Percentiles rank a stretch among this genome's conserved stretches.
phyloP scores from a whole-genome alignment of 371 early-diverging fungal genomes.

The Mucor ambiguus region DNA sequence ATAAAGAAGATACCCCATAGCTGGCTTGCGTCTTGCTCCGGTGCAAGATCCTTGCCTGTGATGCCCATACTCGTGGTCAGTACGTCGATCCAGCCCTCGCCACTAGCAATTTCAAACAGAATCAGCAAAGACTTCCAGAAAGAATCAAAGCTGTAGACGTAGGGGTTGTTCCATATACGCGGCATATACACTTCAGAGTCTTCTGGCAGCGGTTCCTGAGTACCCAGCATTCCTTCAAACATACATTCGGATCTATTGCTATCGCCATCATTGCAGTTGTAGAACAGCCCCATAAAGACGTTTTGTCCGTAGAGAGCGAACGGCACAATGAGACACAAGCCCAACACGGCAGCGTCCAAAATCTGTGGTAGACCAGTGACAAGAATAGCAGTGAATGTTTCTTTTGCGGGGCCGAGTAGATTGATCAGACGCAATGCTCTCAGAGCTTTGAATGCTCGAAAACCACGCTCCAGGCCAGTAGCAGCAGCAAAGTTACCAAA shows the following conservation, averaged over 20 bases:
- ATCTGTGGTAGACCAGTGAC: constrained; percentile 62
- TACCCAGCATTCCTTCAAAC: constrained; percentile 38
- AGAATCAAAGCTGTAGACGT: constrained; percentile 69
- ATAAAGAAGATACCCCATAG: constrained; percentile 67
- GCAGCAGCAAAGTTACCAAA: constrained; percentile 49
- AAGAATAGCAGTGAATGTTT: constrained; percentile 64
- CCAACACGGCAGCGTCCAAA: constrained; percentile 59
- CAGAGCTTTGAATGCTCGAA: constrained; percentile 67
- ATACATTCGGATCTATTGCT: constrained; percentile 41
- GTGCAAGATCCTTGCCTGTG: constrained; percentile 50
- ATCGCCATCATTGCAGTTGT: constrained; percentile 58
- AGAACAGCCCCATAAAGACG: constrained; percentile 62
- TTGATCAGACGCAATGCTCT: constrained; percentile 69
- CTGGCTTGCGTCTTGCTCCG: constrained; percentile 53
- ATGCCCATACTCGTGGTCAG: constrained; percentile 61
- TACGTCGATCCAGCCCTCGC: constrained; percentile 76
- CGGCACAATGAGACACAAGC: constrained; percentile 63
- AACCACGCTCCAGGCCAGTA: constrained; percentile 56
- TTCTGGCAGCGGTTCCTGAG: constrained; percentile 41
- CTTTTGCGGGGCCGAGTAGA: constrained; percentile 55
- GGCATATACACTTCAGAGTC: constrained; percentile 49
- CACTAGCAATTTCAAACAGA: constrained; percentile 68
- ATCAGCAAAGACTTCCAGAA: constrained; percentile 62
- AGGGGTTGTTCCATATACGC: constrained; percentile 67
- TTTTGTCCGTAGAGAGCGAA: constrained; percentile 73